Evolutionary conservation across 306 rosid genomes (phyloP).

Genomic region (Canavalia ensiformis): DNA sequence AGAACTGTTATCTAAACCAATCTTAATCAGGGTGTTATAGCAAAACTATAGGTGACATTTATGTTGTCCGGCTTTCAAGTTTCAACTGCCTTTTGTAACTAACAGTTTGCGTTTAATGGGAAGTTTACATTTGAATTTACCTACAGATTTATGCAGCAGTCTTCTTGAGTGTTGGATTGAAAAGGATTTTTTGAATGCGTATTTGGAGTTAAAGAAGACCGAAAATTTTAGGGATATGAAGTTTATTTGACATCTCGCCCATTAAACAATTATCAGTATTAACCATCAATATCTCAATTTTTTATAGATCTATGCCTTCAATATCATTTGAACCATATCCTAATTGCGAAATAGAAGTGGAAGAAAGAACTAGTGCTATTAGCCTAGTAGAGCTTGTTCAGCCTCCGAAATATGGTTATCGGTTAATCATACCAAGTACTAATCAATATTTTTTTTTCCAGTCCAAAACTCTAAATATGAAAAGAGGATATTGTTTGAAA

Average conservation of each 20-base stretch:
- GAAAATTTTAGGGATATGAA: not conserved
- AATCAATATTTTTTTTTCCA: not conserved
- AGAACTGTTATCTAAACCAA: conserved; percentile 6
- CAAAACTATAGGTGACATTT: conserved; percentile 3
- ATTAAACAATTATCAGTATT: not conserved
- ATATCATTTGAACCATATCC: not conserved
- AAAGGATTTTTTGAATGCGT: not conserved
- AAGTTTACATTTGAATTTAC: conserved; percentile 6
- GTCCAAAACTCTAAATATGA: not conserved
- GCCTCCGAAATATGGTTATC: not conserved
- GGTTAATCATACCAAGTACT: not conserved
- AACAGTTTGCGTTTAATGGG: not conserved
- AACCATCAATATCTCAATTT: not conserved
- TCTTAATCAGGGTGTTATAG: conserved; percentile 22
- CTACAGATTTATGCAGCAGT: not conserved
- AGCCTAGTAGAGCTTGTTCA: not conserved
- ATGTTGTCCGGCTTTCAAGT: conserved; percentile 1
- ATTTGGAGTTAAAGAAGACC: not conserved
- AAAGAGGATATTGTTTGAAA: not conserved
- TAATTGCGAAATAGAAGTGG: not conserved
- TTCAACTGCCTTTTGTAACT: not conserved
- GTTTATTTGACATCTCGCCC: conserved; percentile 6
- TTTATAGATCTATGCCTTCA: not conserved
- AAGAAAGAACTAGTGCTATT: not conserved
- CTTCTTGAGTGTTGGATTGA: not conserved